Evolutionary conservation across 345 rosid species (phyloP), one percentile per base, ranked within the genome.

Genomic region (Mangifera indica): DNA sequence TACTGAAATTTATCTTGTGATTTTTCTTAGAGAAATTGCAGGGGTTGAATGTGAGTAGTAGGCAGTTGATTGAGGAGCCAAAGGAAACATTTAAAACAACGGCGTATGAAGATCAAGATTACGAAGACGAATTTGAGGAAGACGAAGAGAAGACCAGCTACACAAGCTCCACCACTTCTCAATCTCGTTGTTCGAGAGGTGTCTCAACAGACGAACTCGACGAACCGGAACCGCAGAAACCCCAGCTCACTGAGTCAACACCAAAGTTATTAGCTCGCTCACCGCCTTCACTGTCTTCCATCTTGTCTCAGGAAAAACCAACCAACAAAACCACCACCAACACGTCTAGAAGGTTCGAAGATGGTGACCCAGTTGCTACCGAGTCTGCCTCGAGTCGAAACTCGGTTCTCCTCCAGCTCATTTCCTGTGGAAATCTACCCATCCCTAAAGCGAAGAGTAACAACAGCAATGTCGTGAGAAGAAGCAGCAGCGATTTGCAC

Each of bases 81-180:
- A 81, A 75, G 74, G 83, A 77, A 55, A 63, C 74, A 3, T 70
- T 62, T 4, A 60, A 61, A 49, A 18, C 72, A 2, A 66, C 74
- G 3, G 66, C 68, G 51, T 67, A 44, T 21, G 83, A 72, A 61
- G 66, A 55, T 18, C 75, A 78, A 65, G 80, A 72, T 7, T 64
- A 40, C 48, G 89, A 81, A 18, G 91, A 86, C 32, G 84, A 82
- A 2, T 32, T 12, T 21, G 60, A 52, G 5, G 86, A 79, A 32
- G 87, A 85, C n/a, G 97, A 93, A 61, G 93, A 86, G 81, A 90
- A 93, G 76, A 34, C 89, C 20, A 88, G 88, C 81, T 88, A 83
- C 74, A 87, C 97, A 15, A 85, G 90, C 74, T 91, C 98, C 60
- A 89, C 97, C 13, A 89, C 98, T 0, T 92, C 98, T 0, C 92